These are phyloP conservation scores for Blastomyces emzantsi DNA, from an alignment of 2,329 filamentous ascomycete species.

Conservation along the genomic window DNA sequence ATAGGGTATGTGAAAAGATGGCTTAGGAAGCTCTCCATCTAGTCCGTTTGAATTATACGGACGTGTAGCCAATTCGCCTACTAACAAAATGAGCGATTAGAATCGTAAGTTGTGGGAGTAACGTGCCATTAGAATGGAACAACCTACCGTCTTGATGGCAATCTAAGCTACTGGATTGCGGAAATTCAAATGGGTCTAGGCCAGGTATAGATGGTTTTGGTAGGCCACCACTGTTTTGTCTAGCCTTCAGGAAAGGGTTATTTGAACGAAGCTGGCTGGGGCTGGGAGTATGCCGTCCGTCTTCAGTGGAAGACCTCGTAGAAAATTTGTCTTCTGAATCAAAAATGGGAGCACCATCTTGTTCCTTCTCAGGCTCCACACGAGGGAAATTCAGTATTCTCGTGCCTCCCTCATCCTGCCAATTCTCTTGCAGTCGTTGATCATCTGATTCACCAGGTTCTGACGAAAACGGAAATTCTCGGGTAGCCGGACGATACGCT, in stretches of 20 bases:
- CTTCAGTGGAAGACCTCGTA: not conserved
- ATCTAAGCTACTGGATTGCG: not conserved
- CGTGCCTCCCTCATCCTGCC: not conserved
- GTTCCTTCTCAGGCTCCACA: not conserved
- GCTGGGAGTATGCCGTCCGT: not conserved
- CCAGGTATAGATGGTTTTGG: not conserved
- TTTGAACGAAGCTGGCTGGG: slow-evolving; percentile 27
- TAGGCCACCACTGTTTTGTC: slow-evolving; percentile 12
- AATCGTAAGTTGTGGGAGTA: not conserved
- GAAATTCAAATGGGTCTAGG: not conserved
- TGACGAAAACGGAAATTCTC: no score
- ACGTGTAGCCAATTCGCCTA: not conserved
- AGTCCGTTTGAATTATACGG: not conserved
- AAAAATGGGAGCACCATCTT: not conserved
- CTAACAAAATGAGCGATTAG: not conserved
- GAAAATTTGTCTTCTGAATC: not conserved
- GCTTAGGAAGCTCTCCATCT: not conserved
- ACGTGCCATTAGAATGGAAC: not conserved
- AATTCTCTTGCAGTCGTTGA: not conserved
- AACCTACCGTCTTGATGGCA: not conserved
- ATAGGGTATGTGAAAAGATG: not conserved
- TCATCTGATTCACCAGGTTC: not conserved
- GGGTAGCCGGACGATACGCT: not conserved
- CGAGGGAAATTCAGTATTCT: not conserved
- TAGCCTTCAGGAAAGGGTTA: slow-evolving; percentile 32